Evolutionary conservation across 306 rosid species (phyloP), one percentile per base, ranked within the genome.

Genomic region (Urtica urens): DNA sequence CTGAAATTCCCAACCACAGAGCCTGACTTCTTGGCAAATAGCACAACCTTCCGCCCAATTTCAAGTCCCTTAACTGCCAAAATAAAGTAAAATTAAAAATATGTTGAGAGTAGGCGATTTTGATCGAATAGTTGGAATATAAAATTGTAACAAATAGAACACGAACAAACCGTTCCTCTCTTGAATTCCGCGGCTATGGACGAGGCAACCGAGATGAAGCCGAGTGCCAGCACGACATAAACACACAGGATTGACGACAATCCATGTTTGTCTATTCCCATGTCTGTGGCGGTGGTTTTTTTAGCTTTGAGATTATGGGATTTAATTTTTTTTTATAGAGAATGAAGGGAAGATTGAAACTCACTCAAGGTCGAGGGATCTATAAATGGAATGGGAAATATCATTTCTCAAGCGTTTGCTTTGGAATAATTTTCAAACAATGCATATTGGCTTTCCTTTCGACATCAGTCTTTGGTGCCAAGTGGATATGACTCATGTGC

Each of bases 11-110:
- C 17, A 75, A 75, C 53, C 72, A 75, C 64, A 68, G 77, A 58
- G 97, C 82, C 4, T 22, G 64, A 66, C 82, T 90, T 66, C 59
- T 67, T 29, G 97, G 95, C 72, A 90, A 57, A 49, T 62, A 66
- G 39, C 97, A 90, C 7, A 59, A 53, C 18, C 55, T 64, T 28
- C 97, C 94, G 49, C 72, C 60, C 77, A 86, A 61, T 61, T 54
- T 81, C 26, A 90, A 60, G 68, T 90, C 94, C 51, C 52, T 59
- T 30, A 45, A 59, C 97, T 84, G 28, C 70, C 53, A 62, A 62
- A 69, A 24, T 26, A 42, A 58, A 4, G 39, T 30, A 23, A 22
- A 35, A 45, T 21, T 20, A 3, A 11, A 23, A 65, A 57, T 17
- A 63, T 23, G 20, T 10, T 10, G 24, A 6, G 25, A 38, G 10